phyloP scores from a whole-genome alignment of 2,329 filamentous ascomycete genomes.

The Paradendryphiella salina region DNA sequence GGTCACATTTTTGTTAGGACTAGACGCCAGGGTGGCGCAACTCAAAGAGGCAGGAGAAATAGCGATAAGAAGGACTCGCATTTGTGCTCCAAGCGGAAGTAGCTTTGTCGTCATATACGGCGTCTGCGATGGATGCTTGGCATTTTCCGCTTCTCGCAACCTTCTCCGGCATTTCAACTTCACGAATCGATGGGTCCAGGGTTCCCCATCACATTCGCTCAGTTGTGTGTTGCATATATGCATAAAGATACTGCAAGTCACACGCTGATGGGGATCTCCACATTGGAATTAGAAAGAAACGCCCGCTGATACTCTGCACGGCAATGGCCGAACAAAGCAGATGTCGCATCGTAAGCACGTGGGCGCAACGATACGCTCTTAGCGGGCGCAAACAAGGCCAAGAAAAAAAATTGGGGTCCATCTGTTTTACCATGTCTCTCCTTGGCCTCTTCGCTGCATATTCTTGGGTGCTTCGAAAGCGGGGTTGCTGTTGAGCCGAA shows the following conservation, averaged over 20 bases:
- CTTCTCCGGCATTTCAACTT: slow-evolving; percentile 18
- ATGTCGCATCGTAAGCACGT: slow-evolving; percentile 1
- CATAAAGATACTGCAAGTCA: background rate
- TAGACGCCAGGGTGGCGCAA: background rate
- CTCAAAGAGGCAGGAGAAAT: background rate
- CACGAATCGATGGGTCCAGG: slow-evolving; percentile 1
- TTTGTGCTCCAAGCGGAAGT: background rate
- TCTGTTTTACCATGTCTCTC: background rate
- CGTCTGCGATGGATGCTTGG: background rate
- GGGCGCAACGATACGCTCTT: slow-evolving; percentile 4
- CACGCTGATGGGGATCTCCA: background rate
- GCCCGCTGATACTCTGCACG: background rate
- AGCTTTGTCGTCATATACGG: background rate
- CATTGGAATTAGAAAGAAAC: background rate
- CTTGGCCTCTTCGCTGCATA: background rate
- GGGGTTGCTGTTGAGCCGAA: background rate
- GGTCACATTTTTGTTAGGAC: background rate
- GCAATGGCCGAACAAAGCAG: background rate
- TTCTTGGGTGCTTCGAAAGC: slow-evolving; percentile 4
- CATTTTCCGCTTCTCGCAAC: background rate
- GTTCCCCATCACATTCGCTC: background rate
- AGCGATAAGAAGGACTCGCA: background rate
- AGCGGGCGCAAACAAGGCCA: background rate
- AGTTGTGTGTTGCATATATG: background rate
- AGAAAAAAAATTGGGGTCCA: too few species aligned